Conservation (phyloP, 2,329 filamentous ascomycete genomes). For the Sphaerulina vaccinii region DNA sequence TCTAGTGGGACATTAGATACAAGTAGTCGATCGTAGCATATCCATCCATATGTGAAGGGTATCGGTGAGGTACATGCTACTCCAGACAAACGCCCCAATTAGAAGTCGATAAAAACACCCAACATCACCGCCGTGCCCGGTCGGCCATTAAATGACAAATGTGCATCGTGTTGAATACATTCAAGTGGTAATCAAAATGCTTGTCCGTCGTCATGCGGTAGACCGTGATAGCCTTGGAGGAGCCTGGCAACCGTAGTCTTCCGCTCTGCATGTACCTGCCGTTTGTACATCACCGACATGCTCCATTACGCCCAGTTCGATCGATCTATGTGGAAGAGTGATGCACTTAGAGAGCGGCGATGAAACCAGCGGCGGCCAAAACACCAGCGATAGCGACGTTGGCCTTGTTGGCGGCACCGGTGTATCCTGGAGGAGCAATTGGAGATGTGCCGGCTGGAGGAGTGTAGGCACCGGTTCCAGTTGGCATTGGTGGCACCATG, state of each 20-base stretch:
- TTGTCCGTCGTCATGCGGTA: constrained; percentile 9
- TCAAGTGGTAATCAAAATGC: constrained; percentile 11
- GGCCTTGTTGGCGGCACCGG: constrained; percentile 26
- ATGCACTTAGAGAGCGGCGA: constrained; percentile 26
- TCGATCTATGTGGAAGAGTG: neutral
- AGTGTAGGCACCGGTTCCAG: constrained; percentile 16
- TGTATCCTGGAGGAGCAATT: constrained; percentile 19
- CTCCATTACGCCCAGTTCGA: neutral
- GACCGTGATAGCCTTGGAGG: neutral
- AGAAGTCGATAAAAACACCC: constrained; percentile 14
- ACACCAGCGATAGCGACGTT: constrained; percentile 25
- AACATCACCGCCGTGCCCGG: constrained; percentile 3
- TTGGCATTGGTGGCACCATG: constrained; percentile 1
- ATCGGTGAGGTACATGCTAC: constrained; percentile 3
- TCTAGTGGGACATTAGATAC: constrained; percentile 19
- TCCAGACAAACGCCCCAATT: constrained; percentile 8
- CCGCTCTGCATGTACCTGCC: constrained; percentile 10
- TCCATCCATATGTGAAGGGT: neutral
- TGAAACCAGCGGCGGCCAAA: constrained; percentile 25
- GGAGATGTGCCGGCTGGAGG: constrained; percentile 17
- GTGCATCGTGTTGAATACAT: constrained; percentile 9
- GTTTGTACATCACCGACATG: constrained; percentile 1
- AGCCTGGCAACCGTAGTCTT: neutral
- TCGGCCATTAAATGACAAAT: constrained; percentile 7
- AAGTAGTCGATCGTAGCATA: constrained; percentile 10